A percentile compares a stretch with the other conserved stretches of the same genome.
Conservation (phyloP, 176 grass and related monocot genomes). For the Carex cristatella region DNA sequence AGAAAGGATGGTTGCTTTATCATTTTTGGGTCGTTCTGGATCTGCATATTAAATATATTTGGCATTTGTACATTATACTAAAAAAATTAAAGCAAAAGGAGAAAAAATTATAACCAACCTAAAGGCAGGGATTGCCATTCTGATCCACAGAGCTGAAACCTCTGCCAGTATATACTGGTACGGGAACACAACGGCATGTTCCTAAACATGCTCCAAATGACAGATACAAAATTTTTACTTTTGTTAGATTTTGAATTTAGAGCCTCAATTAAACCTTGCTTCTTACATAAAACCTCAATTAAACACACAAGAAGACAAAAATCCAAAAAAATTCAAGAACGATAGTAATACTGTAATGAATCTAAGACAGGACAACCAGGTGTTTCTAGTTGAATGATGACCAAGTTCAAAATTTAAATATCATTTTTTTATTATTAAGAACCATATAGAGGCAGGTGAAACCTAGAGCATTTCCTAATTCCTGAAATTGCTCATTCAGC, state of each 20-base stretch:
- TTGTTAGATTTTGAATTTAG: background rate
- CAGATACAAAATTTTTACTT: background rate
- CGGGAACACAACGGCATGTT: background rate
- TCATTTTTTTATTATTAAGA: background rate
- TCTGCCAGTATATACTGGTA: background rate
- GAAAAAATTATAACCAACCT: background rate
- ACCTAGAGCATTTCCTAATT: constrained; percentile 83
- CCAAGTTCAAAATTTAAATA: background rate
- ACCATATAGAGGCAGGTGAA: background rate
- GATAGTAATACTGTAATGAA: background rate
- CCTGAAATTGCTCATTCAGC: constrained; percentile 72
- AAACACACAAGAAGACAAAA: constrained; percentile 15
- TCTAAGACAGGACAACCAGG: background rate
- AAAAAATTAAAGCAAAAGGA: background rate
- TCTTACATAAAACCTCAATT: background rate
- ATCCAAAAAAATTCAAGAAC: constrained; percentile 6
- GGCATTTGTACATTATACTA: background rate
- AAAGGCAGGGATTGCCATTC: background rate
- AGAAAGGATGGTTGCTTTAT: constrained; percentile 71
- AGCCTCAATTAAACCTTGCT: background rate
- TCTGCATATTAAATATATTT: constrained; percentile 42
- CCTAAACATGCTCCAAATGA: background rate
- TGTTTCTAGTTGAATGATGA: background rate
- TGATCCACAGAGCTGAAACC: background rate
- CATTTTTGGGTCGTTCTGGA: constrained; percentile 73